Base-by-base conservation (phyloP, 2,329 filamentous ascomycete species). In the Neonectria coccinea region DNA sequence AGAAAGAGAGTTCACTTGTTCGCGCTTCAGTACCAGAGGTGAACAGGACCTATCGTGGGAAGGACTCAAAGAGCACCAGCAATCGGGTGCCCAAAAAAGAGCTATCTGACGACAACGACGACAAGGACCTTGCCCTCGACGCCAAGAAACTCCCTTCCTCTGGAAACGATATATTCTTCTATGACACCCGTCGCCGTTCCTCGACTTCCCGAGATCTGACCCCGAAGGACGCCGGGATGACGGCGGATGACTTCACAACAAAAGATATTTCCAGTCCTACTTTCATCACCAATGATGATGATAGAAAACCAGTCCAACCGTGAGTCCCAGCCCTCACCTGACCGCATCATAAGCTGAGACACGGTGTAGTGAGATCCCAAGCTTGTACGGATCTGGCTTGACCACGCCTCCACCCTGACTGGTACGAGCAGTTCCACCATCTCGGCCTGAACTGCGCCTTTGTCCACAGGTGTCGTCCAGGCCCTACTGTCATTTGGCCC, bases 391-490 rank as follows among this genome's bases (percentile, higher is more conserved):
- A 27, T 70, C 71, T 9, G 50, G 57, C 4, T 18, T 48, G 27
- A 60, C 36, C 61, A 5, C 61, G 71, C 9, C 48, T 52, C 2
- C 54, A 68, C 29, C 62, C 68, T 57, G 68, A 67, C 36, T 73
- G 71, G 71, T 72, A 69, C 11, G 71, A 73, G 41, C 69, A 73
- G 54, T 65, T 45, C 18, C 71, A 73, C 44, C 9, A 7, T 9
- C 20, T 67, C 8, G 68, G 71, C 1, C 10, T 41, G n/a, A 64
- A 72, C 2, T 72, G 69, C 14, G n/a, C 50, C 56, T 50, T 55
- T n/a, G 71, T 73, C 3, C 71, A 71, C n/a, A 36, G 51, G 5
- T 73, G 69, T 29, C 10, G 10, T 27, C 57, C 57, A 12, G 58
- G 14, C 42, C 45, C 3, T 18, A 42, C 16, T 73, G 69, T 12